Base-by-base conservation (phyloP, 2,329 filamentous ascomycete genomes). In the Hawksworthiomyces lignivorus region DNA sequence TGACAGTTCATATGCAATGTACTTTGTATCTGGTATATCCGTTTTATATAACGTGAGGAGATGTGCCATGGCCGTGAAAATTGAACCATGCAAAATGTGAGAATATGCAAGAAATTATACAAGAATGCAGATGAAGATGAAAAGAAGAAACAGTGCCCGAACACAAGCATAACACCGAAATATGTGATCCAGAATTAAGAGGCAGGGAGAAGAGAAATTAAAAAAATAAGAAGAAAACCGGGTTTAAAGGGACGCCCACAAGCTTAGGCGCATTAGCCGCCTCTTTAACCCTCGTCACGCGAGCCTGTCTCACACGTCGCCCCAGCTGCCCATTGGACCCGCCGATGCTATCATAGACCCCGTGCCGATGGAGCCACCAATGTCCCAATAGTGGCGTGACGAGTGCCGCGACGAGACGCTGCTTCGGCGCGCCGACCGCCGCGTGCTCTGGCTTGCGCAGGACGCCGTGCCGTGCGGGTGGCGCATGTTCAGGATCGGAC, bases 361-460 rank as follows among this genome's bases (percentile, higher is more conserved):
- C 42, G 84, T 89, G 2, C 84, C 85, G 19, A 87, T 74, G 52
- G 80, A 88, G 6, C 80, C 84, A 20, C 87, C 87, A 50, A 95
- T 77, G 59, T 95, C 89, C 89, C 89, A 96, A 61, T 94, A 96
- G 58, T 94, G 87, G 40, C 87, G 69, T 34, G 81, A 86, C 33
- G 84, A 89, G 26, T 92, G 86, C 44, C 87, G 68, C 40, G 82
- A 87, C 30, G 84, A 89, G 22, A 78, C 74, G 50, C 77, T 82
- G 53, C 79, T 85, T 39, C 75, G 69, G 54, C 73, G 71, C 29
- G 77, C 80, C 26, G 78, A 86, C 52, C 82, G 79, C 58, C 83
- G 82, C 7, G 86, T 87, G 60, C 86, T 94, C 63, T 94, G 87
- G 56, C 86, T 94, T 4, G 87, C 87, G 60, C 87, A 94, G 60